Evolutionary conservation across 2,329 filamentous ascomycete genomes (phyloP), one percentile per base, ranked within the genome.

Genomic region (Torrubiella hemipterigena): DNA sequence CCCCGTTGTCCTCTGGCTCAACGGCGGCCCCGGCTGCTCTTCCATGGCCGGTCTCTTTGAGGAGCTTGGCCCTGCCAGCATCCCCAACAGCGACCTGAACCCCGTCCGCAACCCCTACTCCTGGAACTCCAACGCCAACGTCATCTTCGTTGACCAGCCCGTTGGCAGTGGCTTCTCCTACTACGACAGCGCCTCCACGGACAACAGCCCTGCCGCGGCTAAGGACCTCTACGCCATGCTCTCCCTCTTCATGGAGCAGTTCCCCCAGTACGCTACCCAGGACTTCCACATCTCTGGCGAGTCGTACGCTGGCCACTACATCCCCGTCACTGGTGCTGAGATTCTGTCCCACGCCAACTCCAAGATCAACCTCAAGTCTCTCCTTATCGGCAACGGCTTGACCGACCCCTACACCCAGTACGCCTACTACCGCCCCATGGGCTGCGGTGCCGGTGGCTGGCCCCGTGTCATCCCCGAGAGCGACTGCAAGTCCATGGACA

Each of bases 81-180:
- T 98, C 55, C 73, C 82, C 54, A 73, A 87, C 69, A 80, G 93
- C 47, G 67, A 85, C 47, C n/a, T 31, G 11, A 75, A 89, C 59
- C 58, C 87, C 35, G 73, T 84, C 49, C 76, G 79, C 69, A 98
- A 98, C 64, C 78, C 83, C 29, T 77, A 76, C 60, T 83, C 87
- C 6, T 98, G 91, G 91, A 98, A 96, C 65, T 77, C 77, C 57
- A 96, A 98, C 50, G 91, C 91, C 42, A 95, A 86, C 29, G 87
- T 98, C 53, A 96, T 98, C 62, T 98, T 98, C 80, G 77, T 98
- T 40, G 91, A 98, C 60, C 91, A 98, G 65, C 91, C 91, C 37
- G 89, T 98, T 65, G 96, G 96, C 49, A 87, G 94, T 39, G 91
- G 91, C 44, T 98, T 86, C 67, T 98, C 91, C 10, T 96, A 98